Base-by-base conservation (phyloP, 2,329 filamentous ascomycete genomes). In the Hymenoscyphus albidus region DNA sequence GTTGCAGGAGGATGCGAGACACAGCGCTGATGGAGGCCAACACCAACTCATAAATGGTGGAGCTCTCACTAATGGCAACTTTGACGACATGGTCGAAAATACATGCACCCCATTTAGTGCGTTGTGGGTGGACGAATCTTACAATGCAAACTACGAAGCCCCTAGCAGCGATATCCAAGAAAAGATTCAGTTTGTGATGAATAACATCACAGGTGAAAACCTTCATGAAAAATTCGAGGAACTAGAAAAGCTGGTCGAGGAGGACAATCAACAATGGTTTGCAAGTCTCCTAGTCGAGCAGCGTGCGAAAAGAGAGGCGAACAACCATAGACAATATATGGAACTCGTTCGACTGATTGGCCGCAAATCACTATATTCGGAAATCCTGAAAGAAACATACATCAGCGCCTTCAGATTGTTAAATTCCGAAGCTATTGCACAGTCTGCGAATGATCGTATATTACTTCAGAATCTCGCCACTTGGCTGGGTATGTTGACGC, bases 291-390 rank as follows among this genome's bases (percentile, higher is more conserved):
- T 99, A 10, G 95, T 99, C 2, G 94, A 97, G 74, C 92, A 97
- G 75, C 92, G 96, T 57, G 96, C 94, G 39, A 98, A 97, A 78
- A 89, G 97, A 81, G 94, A 99, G 75, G 93, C 94, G 5, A 99
- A 99, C 76, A 98, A 96, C 74, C 95, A 99, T 71, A 85, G 90
- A 65, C 86, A 99, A 27, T 99, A 99, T 75, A 84, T 98, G 59
- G 91, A 97, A 71, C 85, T 99, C 61, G 85, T 99, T 66, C 89
- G 89, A 63, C 85, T 93, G 40, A 92, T 98, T 70, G 86, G 91
- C 70, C 88, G 95, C 75, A 90, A 86, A 73, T 79, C 83, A 10
- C 81, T 99, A 1, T 97, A 92, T 90, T 83, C 87, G 2, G 93
- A 98, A 75, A 89, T 98, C n/a, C 80, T 98, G 39, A 85, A 94